phyloP scores from a whole-genome alignment of 768 basidiomycete species.

The Kwoniella newhampshirensis region DNA sequence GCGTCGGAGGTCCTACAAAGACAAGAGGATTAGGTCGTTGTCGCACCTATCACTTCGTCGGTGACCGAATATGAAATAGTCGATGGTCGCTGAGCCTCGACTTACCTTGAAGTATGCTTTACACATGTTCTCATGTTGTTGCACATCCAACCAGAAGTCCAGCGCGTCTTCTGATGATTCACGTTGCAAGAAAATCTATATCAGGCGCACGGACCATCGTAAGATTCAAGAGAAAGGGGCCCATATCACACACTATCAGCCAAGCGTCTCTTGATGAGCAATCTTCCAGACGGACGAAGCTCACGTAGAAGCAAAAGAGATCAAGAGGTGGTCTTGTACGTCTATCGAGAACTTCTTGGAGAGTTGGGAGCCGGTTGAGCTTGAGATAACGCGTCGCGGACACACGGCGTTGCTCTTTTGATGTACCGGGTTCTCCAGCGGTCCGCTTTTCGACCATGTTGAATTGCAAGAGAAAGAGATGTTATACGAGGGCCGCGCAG shows the following conservation, averaged over 20 bases:
- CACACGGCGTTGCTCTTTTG: conserved; percentile 32
- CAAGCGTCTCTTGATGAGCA: background rate
- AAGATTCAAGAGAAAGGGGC: background rate
- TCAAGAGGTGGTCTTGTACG: conserved; percentile 92
- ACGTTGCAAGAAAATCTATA: conserved; percentile 85
- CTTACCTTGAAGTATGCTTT: conserved; percentile 88
- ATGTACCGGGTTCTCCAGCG: conserved; percentile 8
- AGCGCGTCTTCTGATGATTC: conserved; percentile 95
- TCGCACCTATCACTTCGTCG: too few species aligned
- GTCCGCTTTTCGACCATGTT: conserved; percentile 37
- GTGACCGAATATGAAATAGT: background rate
- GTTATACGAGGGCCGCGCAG: too few species aligned
- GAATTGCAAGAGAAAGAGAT: too few species aligned
- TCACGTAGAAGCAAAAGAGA: conserved; percentile 96
- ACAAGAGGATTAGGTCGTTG: too few species aligned
- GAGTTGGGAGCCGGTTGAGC: conserved; percentile 50
- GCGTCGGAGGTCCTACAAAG: conserved; percentile 92
- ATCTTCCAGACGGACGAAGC: too few species aligned
- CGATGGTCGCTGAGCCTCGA: background rate
- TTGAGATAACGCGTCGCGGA: conserved; percentile 42
- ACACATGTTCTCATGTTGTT: conserved; percentile 98
- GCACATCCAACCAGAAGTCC: conserved; percentile 98
- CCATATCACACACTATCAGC: conserved; percentile 4
- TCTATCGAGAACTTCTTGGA: conserved; percentile 79
- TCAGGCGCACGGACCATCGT: conserved; percentile 1